Evolutionary conservation across 257 asterid species (phyloP).

Genomic region (Solanum tacnaense): DNA sequence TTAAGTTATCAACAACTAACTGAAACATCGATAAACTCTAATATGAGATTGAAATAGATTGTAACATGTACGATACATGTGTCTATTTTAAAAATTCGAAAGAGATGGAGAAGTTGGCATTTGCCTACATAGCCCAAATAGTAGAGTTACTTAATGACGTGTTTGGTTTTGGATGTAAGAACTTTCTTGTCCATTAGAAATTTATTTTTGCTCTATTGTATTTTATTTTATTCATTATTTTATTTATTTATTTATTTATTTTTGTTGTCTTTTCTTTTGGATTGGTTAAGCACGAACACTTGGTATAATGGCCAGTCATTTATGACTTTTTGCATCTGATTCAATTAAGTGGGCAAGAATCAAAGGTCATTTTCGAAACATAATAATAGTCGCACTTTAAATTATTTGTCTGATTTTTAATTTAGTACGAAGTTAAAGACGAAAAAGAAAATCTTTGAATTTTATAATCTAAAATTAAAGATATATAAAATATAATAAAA

Average conservation of each 20-base stretch:
- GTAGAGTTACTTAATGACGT: neutral
- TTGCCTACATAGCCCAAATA: neutral
- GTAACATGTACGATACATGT: neutral
- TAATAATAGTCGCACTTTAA: fast-evolving
- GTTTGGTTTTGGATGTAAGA: neutral
- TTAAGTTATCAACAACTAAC: neutral
- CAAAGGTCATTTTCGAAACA: neutral
- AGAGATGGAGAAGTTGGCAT: neutral
- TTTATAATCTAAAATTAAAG: neutral
- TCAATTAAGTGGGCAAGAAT: neutral
- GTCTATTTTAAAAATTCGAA: neutral
- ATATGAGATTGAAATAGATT: neutral
- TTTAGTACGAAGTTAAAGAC: neutral
- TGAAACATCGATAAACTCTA: fast-evolving
- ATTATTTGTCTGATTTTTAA: neutral
- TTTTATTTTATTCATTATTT: neutral
- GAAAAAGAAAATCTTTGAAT: neutral
- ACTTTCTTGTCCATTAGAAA: neutral
- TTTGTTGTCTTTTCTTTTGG: neutral
- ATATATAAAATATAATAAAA: neutral
- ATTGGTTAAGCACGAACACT: neutral
- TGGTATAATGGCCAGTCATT: neutral
- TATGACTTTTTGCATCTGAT: neutral
- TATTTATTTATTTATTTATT: no score
- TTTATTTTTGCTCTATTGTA: neutral